Percentiles rank a stretch among this genome's conserved stretches.
Evolutionary conservation across 192 early-diverging fungal genomes (phyloP).

Genomic region (Chytriomyces confervae): DNA sequence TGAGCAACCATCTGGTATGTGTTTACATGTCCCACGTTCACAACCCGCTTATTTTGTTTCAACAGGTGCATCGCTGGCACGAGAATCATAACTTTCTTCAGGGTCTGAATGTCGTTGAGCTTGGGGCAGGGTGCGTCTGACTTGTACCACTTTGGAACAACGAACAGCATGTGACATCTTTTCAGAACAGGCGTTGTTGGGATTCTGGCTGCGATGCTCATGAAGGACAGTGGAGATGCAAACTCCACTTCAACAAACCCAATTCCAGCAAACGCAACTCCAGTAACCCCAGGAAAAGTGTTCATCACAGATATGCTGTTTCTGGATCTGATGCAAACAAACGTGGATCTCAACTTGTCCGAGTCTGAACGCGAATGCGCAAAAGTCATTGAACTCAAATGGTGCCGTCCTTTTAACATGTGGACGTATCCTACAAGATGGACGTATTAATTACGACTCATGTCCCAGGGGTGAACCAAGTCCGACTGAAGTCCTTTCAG

Average conservation of each 20-base stretch:
- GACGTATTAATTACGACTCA: too few relatives aligned
- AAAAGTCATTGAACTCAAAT: constrained; percentile 34
- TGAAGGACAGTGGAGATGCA: not conserved
- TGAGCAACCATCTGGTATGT: too few relatives aligned
- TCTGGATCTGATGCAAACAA: constrained; percentile 55
- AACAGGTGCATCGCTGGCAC: not conserved
- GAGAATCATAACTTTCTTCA: constrained; percentile 18
- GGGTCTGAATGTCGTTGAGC: constrained; percentile 41
- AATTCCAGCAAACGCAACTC: not conserved
- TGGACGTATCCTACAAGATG: not conserved
- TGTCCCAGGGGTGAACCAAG: constrained; percentile 48
- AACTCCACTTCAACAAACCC: not conserved
- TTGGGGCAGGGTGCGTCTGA: constrained; percentile 46
- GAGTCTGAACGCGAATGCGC: constrained; percentile 25
- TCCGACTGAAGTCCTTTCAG: constrained; percentile 1
- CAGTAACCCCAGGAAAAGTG: constrained; percentile 22
- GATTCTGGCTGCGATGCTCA: constrained; percentile 46
- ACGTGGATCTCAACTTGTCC: constrained; percentile 47
- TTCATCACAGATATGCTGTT: constrained; percentile 59
- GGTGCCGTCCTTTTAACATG: constrained; percentile 11
- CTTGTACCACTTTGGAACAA: not conserved
- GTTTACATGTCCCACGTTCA: too few relatives aligned
- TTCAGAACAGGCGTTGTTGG: constrained; percentile 58
- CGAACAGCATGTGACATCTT: too few relatives aligned
- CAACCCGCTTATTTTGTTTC: too few relatives aligned